Conservation (phyloP, 1,139 yeast genomes). For the Candida albicans region DNA sequence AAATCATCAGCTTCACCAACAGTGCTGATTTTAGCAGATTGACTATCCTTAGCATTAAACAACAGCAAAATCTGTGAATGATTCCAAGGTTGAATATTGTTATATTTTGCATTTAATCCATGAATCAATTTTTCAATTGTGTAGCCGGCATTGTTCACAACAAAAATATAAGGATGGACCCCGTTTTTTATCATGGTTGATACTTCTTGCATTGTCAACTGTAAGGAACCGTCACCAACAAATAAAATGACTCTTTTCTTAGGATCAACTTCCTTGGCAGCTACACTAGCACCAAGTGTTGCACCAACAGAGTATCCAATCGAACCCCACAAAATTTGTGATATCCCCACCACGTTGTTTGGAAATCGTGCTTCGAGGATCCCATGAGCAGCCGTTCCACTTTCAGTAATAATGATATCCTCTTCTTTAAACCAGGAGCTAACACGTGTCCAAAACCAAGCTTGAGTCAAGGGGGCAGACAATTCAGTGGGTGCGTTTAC, state of each 20-base stretch:
- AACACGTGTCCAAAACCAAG: conserved; percentile 79
- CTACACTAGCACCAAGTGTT: conserved; percentile 80
- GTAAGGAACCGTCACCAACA: conserved; percentile 90
- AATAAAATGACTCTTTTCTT: conserved; percentile 73
- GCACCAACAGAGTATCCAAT: conserved; percentile 89
- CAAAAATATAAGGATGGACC: conserved; percentile 76
- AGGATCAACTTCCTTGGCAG: conserved; percentile 73
- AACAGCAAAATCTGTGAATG: conserved; percentile 66
- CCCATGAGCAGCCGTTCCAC: conserved; percentile 91
- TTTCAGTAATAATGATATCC: conserved; percentile 79
- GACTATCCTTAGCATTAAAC: conserved; percentile 67
- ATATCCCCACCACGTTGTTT: conserved; percentile 67
- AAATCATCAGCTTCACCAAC: conserved; percentile 67
- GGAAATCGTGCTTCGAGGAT: conserved; percentile 80
- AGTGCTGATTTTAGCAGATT: conserved; percentile 56
- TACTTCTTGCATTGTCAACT: conserved; percentile 84
- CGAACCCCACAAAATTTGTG: conserved; percentile 90
- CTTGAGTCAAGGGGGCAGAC: conserved; percentile 54
- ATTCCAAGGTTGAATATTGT: conserved; percentile 83
- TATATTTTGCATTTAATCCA: conserved; percentile 73
- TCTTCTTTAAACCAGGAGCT: conserved; percentile 76
- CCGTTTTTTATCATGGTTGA: conserved; percentile 82
- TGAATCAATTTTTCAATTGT: conserved; percentile 88
- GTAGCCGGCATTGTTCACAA: conserved; percentile 84
- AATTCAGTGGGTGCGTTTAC: conserved; percentile 30